Evolutionary conservation across 2,329 filamentous ascomycete species (phyloP).

Genomic region (Thielaviopsis euricoi): DNA sequence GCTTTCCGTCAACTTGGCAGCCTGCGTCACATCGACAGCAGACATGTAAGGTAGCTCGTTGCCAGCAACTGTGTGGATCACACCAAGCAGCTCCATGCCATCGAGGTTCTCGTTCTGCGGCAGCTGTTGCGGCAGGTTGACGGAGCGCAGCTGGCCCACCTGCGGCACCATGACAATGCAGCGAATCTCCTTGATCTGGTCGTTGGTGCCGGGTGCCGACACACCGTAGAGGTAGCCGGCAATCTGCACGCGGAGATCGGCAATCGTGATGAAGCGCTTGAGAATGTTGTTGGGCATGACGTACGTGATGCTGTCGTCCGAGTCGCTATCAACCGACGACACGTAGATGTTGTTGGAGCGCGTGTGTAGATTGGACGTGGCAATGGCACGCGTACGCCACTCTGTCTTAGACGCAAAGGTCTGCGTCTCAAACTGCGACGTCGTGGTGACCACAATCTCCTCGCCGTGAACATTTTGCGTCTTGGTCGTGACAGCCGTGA

Average conservation of each 20-base stretch:
- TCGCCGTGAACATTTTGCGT: conserved; percentile 95
- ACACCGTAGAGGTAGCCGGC: conserved; percentile 89
- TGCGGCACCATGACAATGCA: conserved; percentile 97
- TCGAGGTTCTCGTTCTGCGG: conserved; percentile 85
- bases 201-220: conserved; percentile 87
- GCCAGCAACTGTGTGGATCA: conserved; percentile 90
- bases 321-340: conserved; percentile 80
- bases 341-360: conserved; percentile 98
- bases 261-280: conserved; percentile 95
- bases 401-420: conserved; percentile 98
- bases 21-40: conserved; percentile 82
- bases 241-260: conserved; percentile 90
- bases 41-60: conserved; percentile 97
- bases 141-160: conserved; percentile 80
- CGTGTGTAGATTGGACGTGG: conserved; percentile 85
- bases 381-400: conserved; percentile 93
- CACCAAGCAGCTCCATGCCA: conserved; percentile 72
- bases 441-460: conserved; percentile 96
- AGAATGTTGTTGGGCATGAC: conserved; percentile 99
- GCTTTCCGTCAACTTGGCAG: conserved; percentile 73
- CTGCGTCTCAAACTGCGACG: conserved; percentile 93
- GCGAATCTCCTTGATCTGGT: conserved; percentile 90
- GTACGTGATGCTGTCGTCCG: conserved; percentile 74
- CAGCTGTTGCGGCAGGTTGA: conserved; percentile 76
- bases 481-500: conserved; percentile 95